Percentiles rank a stretch among this genome's conserved stretches.
Conservation (phyloP, 495 filamentous ascomycete genomes). For the Lentithecium fluviatile region DNA sequence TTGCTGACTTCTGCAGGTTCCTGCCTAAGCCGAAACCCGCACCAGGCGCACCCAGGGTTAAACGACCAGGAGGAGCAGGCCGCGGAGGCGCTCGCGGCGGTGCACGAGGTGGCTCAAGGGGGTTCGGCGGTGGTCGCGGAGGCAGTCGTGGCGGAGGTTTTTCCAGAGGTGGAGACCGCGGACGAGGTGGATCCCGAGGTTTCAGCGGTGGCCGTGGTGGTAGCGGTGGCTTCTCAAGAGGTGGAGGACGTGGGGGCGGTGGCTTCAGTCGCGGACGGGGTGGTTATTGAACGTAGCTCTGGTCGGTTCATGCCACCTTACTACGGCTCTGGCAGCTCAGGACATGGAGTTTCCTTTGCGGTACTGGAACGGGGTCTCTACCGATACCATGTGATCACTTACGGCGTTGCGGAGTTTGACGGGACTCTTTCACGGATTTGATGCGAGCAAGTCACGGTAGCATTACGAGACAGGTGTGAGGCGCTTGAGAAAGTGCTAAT, state of each 20-base stretch:
- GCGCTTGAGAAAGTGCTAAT: too few species aligned
- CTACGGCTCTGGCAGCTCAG: too few species aligned
- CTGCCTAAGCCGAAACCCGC: slow-evolving; percentile 89
- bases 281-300: slow-evolving; percentile 1
- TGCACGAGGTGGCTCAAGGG: slow-evolving; percentile 14
- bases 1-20: slow-evolving; percentile 56
- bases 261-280: slow-evolving; percentile 33
- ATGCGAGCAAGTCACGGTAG: neutral
- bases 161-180: slow-evolving; percentile 2
- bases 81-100: slow-evolving; percentile 21
- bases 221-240: slow-evolving; percentile 32
- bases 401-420: too few species aligned
- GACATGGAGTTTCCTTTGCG: too few species aligned
- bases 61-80: slow-evolving; percentile 57
- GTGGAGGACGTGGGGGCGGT: slow-evolving; percentile 24
- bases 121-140: slow-evolving; percentile 25
- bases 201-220: slow-evolving; percentile 34
- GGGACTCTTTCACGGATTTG: neutral
- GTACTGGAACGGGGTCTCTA: too few species aligned
- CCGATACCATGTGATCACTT: too few species aligned
- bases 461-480: too few species aligned
- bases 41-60: slow-evolving; percentile 61
- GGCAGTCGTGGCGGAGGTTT: slow-evolving; percentile 13
- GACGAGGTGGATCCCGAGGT: slow-evolving; percentile 29
- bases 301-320: too few species aligned